Evolutionary conservation across 345 rosid species (phyloP).

Genomic region (Brassica rapa): DNA sequence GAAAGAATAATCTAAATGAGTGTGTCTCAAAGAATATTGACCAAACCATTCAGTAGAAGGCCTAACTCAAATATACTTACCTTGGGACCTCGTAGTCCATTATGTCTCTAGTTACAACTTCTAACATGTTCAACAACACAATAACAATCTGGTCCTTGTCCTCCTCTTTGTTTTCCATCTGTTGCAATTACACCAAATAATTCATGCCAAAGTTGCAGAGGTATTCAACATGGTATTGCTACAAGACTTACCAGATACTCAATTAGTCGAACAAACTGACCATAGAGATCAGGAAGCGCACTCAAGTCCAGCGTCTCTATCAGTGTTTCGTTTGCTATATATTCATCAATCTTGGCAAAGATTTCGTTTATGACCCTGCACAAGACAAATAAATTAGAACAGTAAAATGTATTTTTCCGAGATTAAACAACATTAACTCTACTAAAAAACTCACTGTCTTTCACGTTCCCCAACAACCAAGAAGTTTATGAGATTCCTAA

Average conservation of each 20-base stretch:
- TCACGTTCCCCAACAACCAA: slow-evolving; percentile 54
- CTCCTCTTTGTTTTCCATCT: slow-evolving; percentile 47
- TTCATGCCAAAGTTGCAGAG: slow-evolving; percentile 6
- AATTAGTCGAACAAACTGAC: slow-evolving; percentile 71
- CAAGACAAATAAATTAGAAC: slow-evolving; percentile 19
- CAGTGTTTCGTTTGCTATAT: slow-evolving; percentile 40
- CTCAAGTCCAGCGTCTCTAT: slow-evolving; percentile 61
- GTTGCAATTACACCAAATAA: slow-evolving; percentile 24
- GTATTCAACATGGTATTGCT: slow-evolving; percentile 8
- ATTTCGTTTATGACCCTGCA: slow-evolving; percentile 63
- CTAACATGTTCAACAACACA: slow-evolving; percentile 57
- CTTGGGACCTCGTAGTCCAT: slow-evolving; percentile 56
- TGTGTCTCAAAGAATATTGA: background rate
- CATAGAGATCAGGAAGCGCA: slow-evolving; percentile 76
- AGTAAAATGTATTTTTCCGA: background rate
- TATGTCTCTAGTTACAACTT: slow-evolving; percentile 61
- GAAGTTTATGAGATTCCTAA: slow-evolving; percentile 48
- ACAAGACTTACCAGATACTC: slow-evolving; percentile 59
- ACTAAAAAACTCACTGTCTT: slow-evolving; percentile 21
- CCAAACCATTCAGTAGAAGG: background rate
- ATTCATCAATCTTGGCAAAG: slow-evolving; percentile 54
- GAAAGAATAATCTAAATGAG: background rate
- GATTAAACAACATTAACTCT: background rate
- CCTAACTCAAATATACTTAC: slow-evolving; percentile 27
- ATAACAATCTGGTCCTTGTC: slow-evolving; percentile 57